Percentiles rank a stretch among this genome's conserved stretches.
phyloP scores from a whole-genome alignment of 2,329 filamentous ascomycete species.

The Monascus ruber region DNA sequence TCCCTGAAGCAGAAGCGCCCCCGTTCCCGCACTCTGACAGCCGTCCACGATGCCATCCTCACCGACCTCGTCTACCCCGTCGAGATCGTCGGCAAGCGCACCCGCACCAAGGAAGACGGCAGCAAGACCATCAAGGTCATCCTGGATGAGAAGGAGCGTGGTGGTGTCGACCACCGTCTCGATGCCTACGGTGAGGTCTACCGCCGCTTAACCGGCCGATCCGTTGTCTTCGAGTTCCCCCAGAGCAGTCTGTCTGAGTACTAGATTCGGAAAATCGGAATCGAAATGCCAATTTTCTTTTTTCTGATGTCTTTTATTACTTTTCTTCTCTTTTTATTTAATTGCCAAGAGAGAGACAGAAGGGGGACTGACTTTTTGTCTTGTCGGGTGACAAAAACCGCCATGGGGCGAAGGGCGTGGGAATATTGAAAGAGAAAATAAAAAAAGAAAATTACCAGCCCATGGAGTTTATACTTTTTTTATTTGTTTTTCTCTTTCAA shows the following conservation, averaged over 20 bases:
- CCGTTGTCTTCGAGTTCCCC: slow-evolving; percentile 97
- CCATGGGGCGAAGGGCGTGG: too few species aligned
- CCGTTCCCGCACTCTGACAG: slow-evolving; percentile 92
- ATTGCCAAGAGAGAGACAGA: background rate
- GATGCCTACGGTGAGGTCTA: slow-evolving; percentile 99
- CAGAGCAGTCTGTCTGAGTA: slow-evolving; percentile 68
- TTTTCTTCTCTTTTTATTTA: slow-evolving; percentile 2
- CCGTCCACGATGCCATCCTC: slow-evolving; percentile 97
- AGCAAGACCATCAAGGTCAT: slow-evolving; percentile 98
- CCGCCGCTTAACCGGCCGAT: slow-evolving; percentile 91
- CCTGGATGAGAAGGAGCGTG: slow-evolving; percentile 99
- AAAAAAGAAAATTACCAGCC: too few species aligned
- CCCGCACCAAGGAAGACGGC: slow-evolving; percentile 97
- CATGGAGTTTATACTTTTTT: too few species aligned
- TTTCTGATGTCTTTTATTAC: slow-evolving; percentile 1
- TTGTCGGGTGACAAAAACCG: too few species aligned
- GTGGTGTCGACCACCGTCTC: slow-evolving; percentile 97
- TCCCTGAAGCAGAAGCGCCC: slow-evolving; percentile 98
- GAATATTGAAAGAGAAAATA: too few species aligned
- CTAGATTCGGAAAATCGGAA: slow-evolving; percentile 42
- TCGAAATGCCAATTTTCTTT: background rate
- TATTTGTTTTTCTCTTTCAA: too few species aligned
- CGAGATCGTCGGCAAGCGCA: slow-evolving; percentile 98
- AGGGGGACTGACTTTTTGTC: too few species aligned
- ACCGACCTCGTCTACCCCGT: slow-evolving; percentile 97